Conservation (phyloP, 306 rosid species). For the Lathyrus sativus region DNA sequence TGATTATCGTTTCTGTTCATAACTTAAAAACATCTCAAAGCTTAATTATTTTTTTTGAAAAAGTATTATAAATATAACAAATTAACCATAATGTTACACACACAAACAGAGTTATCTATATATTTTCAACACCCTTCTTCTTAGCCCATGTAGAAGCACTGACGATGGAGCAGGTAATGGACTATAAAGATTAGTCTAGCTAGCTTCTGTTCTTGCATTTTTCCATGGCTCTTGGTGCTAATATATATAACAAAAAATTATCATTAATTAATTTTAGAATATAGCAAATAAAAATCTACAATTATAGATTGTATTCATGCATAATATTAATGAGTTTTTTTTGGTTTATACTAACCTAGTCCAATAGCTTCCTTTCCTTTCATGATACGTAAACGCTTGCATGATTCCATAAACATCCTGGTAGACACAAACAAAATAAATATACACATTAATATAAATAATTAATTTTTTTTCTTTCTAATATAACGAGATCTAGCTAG, state of each 20-base stretch:
- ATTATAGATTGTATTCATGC: constrained; percentile 4
- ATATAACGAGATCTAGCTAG: no score
- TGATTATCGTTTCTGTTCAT: constrained; percentile 47
- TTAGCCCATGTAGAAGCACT: background rate
- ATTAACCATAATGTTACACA: constrained; percentile 47
- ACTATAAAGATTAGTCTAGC: constrained; percentile 25
- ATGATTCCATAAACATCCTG: constrained; percentile 94
- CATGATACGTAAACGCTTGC: constrained; percentile 93
- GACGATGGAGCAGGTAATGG: constrained; percentile 47
- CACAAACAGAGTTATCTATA: constrained; percentile 40
- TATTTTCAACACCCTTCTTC: constrained; percentile 53
- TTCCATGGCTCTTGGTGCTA: constrained; percentile 92
- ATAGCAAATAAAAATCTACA: background rate
- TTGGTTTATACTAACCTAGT: constrained; percentile 57
- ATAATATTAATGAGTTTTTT: background rate
- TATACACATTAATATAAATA: background rate
- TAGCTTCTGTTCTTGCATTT: constrained; percentile 80
- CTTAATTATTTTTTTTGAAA: constrained; percentile 35
- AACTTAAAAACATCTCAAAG: constrained; percentile 39
- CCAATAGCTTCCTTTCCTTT: constrained; percentile 95
- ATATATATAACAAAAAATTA: constrained; percentile 31
- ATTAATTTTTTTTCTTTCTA: no score
- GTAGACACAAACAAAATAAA: constrained; percentile 1
- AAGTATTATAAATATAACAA: constrained; percentile 32
- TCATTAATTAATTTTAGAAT: constrained; percentile 1